phyloP scores from a whole-genome alignment of 257 asterid species.

The Ophiorrhiza pumila region DNA sequence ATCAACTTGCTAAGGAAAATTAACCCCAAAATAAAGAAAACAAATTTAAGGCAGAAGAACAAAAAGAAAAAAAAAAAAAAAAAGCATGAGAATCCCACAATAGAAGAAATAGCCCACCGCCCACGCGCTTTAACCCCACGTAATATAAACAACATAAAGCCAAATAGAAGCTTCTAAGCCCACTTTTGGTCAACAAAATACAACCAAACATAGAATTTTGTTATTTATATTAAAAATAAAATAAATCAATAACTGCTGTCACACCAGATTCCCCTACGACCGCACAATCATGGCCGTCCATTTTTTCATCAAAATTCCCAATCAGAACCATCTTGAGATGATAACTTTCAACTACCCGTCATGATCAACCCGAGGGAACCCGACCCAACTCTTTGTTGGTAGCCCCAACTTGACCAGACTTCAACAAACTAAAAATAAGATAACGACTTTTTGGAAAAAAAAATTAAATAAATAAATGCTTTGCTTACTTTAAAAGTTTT shows the following conservation, averaged over 20 bases:
- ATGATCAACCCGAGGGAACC: background rate
- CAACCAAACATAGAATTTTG: background rate
- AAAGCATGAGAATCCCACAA: background rate
- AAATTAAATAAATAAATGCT: background rate
- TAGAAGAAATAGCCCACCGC: background rate
- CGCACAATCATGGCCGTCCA: background rate
- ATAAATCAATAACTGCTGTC: no score
- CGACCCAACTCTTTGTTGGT: background rate
- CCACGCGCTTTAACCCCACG: background rate
- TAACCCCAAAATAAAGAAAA: no score
- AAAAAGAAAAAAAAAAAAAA: background rate
- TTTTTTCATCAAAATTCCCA: no score
- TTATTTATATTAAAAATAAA: no score
- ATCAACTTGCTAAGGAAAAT: no score
- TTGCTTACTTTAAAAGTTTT: background rate
- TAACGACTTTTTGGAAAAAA: background rate
- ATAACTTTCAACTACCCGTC: background rate
- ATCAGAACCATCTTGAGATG: no score
- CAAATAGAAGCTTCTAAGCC: background rate
- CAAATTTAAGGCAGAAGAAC: no score
- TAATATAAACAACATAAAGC: background rate
- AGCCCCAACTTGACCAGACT: constrained; percentile 1
- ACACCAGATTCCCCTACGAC: background rate
- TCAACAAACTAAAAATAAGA: background rate
- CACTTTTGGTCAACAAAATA: background rate